Conservation (phyloP, 148 eudicot species). For the Rhododendron simsii region DNA sequence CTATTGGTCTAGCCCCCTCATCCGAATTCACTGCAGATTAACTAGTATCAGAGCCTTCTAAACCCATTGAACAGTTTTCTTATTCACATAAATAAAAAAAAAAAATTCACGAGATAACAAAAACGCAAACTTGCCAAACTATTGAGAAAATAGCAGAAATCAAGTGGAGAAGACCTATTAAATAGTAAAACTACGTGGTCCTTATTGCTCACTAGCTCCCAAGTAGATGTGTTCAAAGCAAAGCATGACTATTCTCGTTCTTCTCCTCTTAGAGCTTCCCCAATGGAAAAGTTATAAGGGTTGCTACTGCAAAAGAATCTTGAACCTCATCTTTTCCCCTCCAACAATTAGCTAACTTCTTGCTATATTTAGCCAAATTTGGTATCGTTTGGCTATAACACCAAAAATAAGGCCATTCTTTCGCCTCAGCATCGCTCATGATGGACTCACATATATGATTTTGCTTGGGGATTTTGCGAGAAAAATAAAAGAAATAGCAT, state of each 20-base stretch:
- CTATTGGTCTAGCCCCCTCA: constrained; percentile 7
- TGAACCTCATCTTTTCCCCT: no score
- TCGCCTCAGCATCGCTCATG: no score
- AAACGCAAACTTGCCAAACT: background rate
- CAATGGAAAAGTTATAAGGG: background rate
- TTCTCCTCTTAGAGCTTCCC: background rate
- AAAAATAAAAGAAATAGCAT: no score
- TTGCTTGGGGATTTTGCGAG: no score
- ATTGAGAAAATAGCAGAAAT: background rate
- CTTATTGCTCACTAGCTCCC: background rate
- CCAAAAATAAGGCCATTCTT: no score
- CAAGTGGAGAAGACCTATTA: background rate
- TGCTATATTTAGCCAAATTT: background rate
- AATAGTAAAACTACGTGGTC: no score
- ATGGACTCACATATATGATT: no score
- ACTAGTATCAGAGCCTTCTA: background rate
- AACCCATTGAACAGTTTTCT: background rate
- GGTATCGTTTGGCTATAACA: background rate
- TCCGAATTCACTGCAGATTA: constrained; percentile 20
- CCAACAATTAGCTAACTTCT: background rate
- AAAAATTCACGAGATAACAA: background rate
- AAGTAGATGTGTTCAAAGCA: background rate
- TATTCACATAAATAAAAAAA: background rate
- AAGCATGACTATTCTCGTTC: background rate
- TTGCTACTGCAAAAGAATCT: background rate